Base-by-base conservation (phyloP, 1,139 yeast genomes). In the Protomyces macrosporus region DNA sequence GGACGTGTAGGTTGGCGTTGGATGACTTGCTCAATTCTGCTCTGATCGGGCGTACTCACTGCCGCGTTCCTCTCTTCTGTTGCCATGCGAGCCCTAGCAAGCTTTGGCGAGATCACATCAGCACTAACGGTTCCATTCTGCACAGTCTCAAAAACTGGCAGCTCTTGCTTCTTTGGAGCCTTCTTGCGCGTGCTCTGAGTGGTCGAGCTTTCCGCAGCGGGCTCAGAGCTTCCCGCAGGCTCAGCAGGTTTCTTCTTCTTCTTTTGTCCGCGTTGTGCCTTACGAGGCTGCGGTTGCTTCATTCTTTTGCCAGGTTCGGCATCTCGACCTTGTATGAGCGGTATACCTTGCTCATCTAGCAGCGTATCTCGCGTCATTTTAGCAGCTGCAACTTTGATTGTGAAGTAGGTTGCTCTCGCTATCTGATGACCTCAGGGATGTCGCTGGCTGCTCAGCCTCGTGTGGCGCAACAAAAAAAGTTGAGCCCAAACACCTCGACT, bases 201-300 rank as follows among this genome's bases (percentile, higher is more conserved):
- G 2, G n/a, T 12, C 10, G 10, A 30, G 16, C 14, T 54, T 16
- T 34, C 33, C 1, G 36, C 2, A 23, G 53, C 7, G 6, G 5
- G 16, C 12, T 10, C 32, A 16, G 48, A 6, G 30, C 30, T 45
- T 5, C 16, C 37, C 30, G 37, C 16, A 2, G 52, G 39, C 7
- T 16, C 35, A 9, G 30, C 45, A 7, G 12, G 45, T 30, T 23
- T 23, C 55, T 50, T 57, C 50, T 30, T 33, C 37, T 52, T 58
- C 42, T 58, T 58, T 30, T 58, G 62, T 12, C 62, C 62, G 5
- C 62, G 51, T 33, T 58, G 62, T 14, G 48, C 42, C 45, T 52
- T 58, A 16, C 45, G 53, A 5, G 53, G 40, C 34, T 51, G 56
- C 10, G 55, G 42, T 16, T 51, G 32, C 39, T 51, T 58, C 39